Evolutionary conservation across 768 basidiomycete species (phyloP), one percentile per base, ranked within the genome.

Genomic region (Inosperma sp.): DNA sequence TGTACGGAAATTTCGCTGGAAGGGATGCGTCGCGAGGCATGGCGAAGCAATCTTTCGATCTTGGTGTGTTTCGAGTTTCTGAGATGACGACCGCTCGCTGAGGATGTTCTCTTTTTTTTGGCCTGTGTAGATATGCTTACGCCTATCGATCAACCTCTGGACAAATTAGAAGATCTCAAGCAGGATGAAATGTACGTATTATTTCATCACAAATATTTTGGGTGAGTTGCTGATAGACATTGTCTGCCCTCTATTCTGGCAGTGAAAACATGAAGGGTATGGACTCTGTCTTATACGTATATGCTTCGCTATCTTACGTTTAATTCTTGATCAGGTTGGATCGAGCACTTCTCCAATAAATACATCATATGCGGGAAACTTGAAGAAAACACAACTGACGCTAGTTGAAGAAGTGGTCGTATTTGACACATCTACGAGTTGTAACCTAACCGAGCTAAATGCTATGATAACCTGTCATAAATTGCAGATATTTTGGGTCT

Each of bases 1-100:
- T 93, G 80, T 97, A 97, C 63, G 93, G 92, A 25, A 95, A 94
- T 68, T 98, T 99, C 73, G 94, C 96, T 3, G 96, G 95, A 5
- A 71, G 94, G 42, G 95, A 99, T 69, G 95, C 95, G 2, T 94
- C 91, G 13, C 75, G 94, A 30, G 94, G 95, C 4, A 94, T 98
- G 89, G 95, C 95, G 6, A 96, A 94, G 69, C 94, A 97, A 70
- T 95, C 93, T 3, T 97, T 96, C 57, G 94, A 94, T 59, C 25
- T 73, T n/a, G 91, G 93, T 91, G 61, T 46, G 86, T 62, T 2
- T 17, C 21, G 23, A 43, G 6, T 25, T 17, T 39, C 22, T 52
- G 13, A 16, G 9, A 21, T 7, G 3, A 14, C 21, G 9, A 26
- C 13, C 39, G 26, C 7, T 17, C 10, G 27, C 9, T 30, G 16